Percentiles rank a stretch among this genome's conserved stretches.
phyloP scores from a whole-genome alignment of 179 eudicot genomes.

The Sideroxylon spinosum region DNA sequence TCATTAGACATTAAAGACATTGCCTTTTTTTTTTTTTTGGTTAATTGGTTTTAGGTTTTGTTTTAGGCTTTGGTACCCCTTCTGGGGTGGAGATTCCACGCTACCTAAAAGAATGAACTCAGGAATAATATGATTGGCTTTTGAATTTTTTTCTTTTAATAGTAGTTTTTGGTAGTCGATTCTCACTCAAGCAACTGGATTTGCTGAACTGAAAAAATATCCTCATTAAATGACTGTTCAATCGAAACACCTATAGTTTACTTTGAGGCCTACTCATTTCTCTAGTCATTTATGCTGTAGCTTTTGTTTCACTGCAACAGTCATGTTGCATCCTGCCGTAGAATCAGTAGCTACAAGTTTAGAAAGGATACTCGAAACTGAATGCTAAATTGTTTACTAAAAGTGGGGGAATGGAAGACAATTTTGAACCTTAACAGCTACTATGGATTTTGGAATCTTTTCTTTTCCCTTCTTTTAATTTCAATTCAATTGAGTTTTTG shows the following conservation, averaged over 20 bases:
- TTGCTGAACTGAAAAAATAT: not conserved
- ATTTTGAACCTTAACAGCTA: not conserved
- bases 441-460: not conserved
- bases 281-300: not conserved
- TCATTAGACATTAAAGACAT: not conserved
- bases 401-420: not conserved
- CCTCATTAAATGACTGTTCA: not conserved
- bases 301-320: not conserved
- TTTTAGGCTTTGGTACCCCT: not conserved
- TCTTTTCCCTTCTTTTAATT: not conserved
- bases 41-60: not conserved
- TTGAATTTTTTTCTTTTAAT: not conserved
- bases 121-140: constrained; percentile 5
- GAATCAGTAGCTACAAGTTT: not conserved
- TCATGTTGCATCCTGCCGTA: not conserved
- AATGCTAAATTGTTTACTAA: not conserved
- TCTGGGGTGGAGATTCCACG: not conserved
- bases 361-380: not conserved
- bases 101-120: not conserved
- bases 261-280: not conserved
- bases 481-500: not conserved
- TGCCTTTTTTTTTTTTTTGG: not conserved
- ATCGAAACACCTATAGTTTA: not conserved
- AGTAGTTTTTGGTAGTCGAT: not conserved
- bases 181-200: not conserved